Conservation (phyloP, 1,139 yeast species). For the Hanseniaspora gamundiae region DNA sequence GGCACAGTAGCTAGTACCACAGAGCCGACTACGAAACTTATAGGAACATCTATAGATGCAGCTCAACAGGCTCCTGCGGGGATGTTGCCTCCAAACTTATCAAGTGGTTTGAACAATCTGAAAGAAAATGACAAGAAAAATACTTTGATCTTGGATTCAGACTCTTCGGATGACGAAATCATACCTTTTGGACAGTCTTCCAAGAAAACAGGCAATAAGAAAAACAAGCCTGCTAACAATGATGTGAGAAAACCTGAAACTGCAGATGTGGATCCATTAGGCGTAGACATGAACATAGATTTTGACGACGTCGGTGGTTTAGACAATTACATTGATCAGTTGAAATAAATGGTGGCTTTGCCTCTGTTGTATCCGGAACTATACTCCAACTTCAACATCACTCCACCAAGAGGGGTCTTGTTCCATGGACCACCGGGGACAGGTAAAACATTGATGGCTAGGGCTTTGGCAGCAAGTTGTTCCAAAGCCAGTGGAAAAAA, state of each 20-base stretch:
- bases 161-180: constrained; percentile 49
- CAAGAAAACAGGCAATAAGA: constrained; percentile 12
- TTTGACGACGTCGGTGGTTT: constrained; percentile 88
- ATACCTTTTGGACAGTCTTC: constrained; percentile 25
- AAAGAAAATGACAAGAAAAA: neutral
- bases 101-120: constrained; percentile 9
- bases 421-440: constrained; percentile 99
- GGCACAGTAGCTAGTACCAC: too few species aligned
- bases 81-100: neutral
- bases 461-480: constrained; percentile 93
- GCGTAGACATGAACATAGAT: constrained; percentile 85
- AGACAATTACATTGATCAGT: constrained; percentile 77
- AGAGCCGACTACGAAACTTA: neutral
- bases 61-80: constrained; percentile 20
- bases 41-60: constrained; percentile 30
- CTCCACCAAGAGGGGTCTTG: constrained; percentile 95
- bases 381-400: constrained; percentile 77
- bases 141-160: constrained; percentile 35
- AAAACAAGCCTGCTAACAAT: constrained; percentile 10
- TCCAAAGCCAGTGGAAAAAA: constrained; percentile 64
- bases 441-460: constrained; percentile 95
- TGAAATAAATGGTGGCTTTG: constrained; percentile 93
- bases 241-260: constrained; percentile 48
- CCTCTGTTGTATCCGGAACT: constrained; percentile 91
- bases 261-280: constrained; percentile 92